These are phyloP conservation scores for Penicillium manginii DNA, from an alignment of 495 filamentous ascomycete species.

Conservation along the genomic window DNA sequence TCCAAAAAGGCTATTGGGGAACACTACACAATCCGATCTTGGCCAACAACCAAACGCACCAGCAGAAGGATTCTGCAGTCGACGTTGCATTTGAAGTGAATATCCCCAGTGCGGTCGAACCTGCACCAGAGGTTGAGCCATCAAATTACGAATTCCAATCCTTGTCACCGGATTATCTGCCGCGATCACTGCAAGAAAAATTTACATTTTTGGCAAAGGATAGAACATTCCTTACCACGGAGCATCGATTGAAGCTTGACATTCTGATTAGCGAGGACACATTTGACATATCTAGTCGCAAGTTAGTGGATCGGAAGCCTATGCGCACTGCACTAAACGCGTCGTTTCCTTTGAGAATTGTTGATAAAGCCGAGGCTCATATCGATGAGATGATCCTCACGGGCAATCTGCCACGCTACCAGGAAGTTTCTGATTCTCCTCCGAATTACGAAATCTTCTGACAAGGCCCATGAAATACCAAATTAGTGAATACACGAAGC, in stretches of 20 bases:
- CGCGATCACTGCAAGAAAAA: neutral
- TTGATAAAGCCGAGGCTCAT: neutral
- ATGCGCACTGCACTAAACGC: conserved; percentile 7
- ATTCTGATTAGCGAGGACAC: conserved; percentile 16
- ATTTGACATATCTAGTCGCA: conserved; percentile 6
- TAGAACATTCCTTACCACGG: conserved; percentile 11
- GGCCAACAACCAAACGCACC: neutral
- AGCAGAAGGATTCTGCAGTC: conserved; percentile 3
- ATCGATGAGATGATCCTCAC: neutral
- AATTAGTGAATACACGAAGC: neutral
- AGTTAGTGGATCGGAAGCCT: conserved; percentile 18
- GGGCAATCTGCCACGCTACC: conserved; percentile 15
- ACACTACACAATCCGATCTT: conserved; percentile 1
- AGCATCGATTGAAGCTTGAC: conserved; percentile 22
- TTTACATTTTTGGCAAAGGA: conserved; percentile 1
- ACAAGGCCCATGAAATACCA: neutral
- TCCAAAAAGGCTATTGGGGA: conserved; percentile 15
- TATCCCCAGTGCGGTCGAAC: neutral
- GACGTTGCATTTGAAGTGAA: conserved; percentile 8
- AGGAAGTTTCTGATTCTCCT: conserved; percentile 18
- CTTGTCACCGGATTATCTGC: neutral
- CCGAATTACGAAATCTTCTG: conserved; percentile 11
- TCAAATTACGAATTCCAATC: neutral
- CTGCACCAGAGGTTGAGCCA: conserved; percentile 2
- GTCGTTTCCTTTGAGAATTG: conserved; percentile 16